These are phyloP conservation scores for Phytophthora lateralis DNA, from an alignment of 352 stramenopile genomes.

Conservation along the genomic window DNA sequence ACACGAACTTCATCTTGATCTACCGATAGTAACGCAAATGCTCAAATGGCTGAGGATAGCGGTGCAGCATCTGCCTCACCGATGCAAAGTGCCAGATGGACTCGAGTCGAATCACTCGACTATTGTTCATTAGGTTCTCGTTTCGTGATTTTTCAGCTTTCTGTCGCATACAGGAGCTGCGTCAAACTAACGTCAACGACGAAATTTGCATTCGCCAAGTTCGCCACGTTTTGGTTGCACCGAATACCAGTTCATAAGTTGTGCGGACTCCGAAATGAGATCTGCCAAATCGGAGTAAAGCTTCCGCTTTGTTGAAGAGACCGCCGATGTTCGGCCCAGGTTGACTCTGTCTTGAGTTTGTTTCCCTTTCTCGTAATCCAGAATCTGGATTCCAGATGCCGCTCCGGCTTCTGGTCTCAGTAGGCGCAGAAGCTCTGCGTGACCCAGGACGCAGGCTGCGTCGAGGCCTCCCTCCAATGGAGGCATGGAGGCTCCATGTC, in stretches of 20 bases:
- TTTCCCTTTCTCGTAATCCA: constrained; percentile 11
- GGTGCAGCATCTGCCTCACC: constrained; percentile 13
- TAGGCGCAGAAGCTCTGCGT: not conserved
- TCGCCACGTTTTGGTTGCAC: constrained; percentile 10
- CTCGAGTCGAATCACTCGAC: no score
- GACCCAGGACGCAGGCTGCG: not conserved
- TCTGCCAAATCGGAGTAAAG: constrained; percentile 34
- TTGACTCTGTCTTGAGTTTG: not conserved
- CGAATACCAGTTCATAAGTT: constrained; percentile 26
- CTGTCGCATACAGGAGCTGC: not conserved
- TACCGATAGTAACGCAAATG: constrained; percentile 18
- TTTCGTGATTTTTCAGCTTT: constrained; percentile 2
- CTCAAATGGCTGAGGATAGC: constrained; percentile 31
- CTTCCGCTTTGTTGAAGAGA: constrained; percentile 24
- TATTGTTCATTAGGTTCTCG: not conserved
- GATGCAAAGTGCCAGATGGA: constrained; percentile 13
- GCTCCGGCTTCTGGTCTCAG: constrained; percentile 11
- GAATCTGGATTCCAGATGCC: no score
- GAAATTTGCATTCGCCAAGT: constrained; percentile 1
- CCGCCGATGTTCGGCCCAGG: not conserved
- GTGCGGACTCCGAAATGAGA: constrained; percentile 24
- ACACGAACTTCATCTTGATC: constrained; percentile 26
- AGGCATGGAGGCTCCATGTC: no score
- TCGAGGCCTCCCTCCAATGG: no score
- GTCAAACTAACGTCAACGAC: not conserved